These are phyloP conservation scores for Schwanniomyces sp. DNA, from an alignment of 805 yeast genomes.

Conservation along the genomic window DNA sequence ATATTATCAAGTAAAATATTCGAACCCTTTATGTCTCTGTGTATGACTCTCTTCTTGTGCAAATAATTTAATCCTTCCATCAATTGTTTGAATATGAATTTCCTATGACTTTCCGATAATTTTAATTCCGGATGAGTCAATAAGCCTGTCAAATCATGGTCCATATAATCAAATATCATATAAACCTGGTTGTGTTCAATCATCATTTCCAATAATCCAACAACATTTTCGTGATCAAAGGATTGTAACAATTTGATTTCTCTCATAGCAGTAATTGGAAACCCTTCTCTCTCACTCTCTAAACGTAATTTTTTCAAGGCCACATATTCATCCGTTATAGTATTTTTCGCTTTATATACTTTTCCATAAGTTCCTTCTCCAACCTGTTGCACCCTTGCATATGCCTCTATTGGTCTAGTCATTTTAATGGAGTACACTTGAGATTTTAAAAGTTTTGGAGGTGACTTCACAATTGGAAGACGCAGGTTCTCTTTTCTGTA, in stretches of 20 bases:
- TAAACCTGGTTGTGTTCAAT: slow-evolving; percentile 71
- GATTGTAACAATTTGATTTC: slow-evolving; percentile 85
- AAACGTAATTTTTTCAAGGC: slow-evolving; percentile 84
- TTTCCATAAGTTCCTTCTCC: slow-evolving; percentile 99
- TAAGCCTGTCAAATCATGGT: slow-evolving; percentile 89
- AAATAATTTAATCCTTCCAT: slow-evolving; percentile 68
- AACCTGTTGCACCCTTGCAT: slow-evolving; percentile 78
- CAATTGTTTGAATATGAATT: slow-evolving; percentile 64
- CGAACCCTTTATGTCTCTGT: slow-evolving; percentile 82
- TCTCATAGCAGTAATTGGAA: slow-evolving; percentile 93
- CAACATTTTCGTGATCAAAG: slow-evolving; percentile 78
- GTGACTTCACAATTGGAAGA: neutral
- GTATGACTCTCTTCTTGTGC: slow-evolving; percentile 68
- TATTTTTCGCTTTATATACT: slow-evolving; percentile 84
- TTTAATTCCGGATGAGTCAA: slow-evolving; percentile 70
- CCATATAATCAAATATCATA: slow-evolving; percentile 93
- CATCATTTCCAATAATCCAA: slow-evolving; percentile 86
- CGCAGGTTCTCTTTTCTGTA: slow-evolving; percentile 1
- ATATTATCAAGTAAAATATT: slow-evolving; percentile 63
- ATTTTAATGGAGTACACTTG: slow-evolving; percentile 36
- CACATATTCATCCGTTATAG: slow-evolving; percentile 65
- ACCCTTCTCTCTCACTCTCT: slow-evolving; percentile 89
- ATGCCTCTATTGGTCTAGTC: slow-evolving; percentile 38
- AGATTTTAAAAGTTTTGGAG: slow-evolving; percentile 16
- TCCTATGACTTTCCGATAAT: slow-evolving; percentile 63